Evolutionary conservation across 768 basidiomycete genomes (phyloP), one percentile per base, ranked within the genome.

Genomic region (Neoboletus subvelutipes): DNA sequence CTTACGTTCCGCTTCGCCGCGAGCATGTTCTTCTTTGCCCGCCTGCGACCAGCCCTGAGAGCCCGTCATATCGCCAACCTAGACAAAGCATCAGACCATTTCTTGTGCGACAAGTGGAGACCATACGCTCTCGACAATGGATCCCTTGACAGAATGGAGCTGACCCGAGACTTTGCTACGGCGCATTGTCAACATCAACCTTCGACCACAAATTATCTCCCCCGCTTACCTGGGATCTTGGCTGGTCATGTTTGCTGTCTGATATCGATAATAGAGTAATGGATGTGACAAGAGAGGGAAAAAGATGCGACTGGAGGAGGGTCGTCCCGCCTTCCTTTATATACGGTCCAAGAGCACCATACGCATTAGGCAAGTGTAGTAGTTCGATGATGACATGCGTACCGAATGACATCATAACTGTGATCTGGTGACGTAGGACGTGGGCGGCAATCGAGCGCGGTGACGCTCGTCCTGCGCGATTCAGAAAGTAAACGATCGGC

Each of bases 11-110:
- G 67, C 67, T 69, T 82, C 77, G 55, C 81, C 82, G 62, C 74
- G 65, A 17, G 67, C 66, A 55, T 83, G 82, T 62, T 83, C 83
- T 45, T 84, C 66, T 48, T 77, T 77, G 15, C 82, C 82, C 43
- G 77, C 68, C 50, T 75, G 63, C 46, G 64, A 45, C 83, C 79
- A 83, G 2, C 72, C 55, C 58, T 71, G 57, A 9, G 71, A 63
- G 29, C 83, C 82, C 22, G 72, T 74, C 60, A 75, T 13, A 52
- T 83, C 73, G 52, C 81, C 82, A 50, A 77, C 62, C 64, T 73
- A 39, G 3, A n/a, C 5, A 45, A 20, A 50, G n/a, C n/a, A 28
- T 58, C 31, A 46, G 33, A 6, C 2, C 9, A 4, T 2, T 17
- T n/a, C 22, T 4, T 11, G 7, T 4, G 3, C 17, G 3, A 15